Percentiles rank a stretch among this genome's conserved stretches.
phyloP scores from a whole-genome alignment of 352 stramenopile genomes.

The Pythium phragmiticola region DNA sequence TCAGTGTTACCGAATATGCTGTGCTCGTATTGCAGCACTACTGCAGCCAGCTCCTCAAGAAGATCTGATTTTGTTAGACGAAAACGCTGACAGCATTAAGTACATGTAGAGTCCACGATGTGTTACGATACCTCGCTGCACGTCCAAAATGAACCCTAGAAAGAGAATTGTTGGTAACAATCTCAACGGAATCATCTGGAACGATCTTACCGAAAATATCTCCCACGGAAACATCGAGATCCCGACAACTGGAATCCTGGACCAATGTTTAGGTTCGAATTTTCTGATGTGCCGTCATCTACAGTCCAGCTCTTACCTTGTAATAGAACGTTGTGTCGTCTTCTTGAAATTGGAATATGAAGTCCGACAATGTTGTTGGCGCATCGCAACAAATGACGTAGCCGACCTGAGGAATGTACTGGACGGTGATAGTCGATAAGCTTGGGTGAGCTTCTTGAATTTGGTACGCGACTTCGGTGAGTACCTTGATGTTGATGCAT shows the following conservation, averaged over 20 bases:
- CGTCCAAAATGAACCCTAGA: slow-evolving; percentile 75
- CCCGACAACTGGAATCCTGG: slow-evolving; percentile 71
- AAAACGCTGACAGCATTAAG: background rate
- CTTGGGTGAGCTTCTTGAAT: slow-evolving; percentile 73
- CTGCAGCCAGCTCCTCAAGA: slow-evolving; percentile 70
- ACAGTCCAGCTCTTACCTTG: slow-evolving; percentile 48
- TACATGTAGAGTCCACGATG: background rate
- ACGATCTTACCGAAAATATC: slow-evolving; percentile 68
- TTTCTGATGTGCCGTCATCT: background rate
- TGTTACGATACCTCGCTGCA: slow-evolving; percentile 57
- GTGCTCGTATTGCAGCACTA: slow-evolving; percentile 66
- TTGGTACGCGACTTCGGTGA: slow-evolving; percentile 81
- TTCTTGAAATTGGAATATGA: slow-evolving; percentile 89
- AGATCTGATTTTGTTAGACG: slow-evolving; percentile 44
- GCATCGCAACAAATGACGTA: slow-evolving; percentile 84
- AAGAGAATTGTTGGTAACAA: background rate
- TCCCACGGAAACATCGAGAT: slow-evolving; percentile 79
- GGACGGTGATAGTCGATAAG: slow-evolving; percentile 73
- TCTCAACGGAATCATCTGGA: background rate
- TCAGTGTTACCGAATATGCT: slow-evolving; percentile 53
- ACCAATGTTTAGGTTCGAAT: background rate
- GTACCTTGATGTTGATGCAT: slow-evolving; percentile 38
- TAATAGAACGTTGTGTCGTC: slow-evolving; percentile 86
- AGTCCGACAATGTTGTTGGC: slow-evolving; percentile 62
- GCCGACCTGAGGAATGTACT: slow-evolving; percentile 87